phyloP scores from a whole-genome alignment of 495 filamentous ascomycete genomes.

The Hypoxylon cercidicola region DNA sequence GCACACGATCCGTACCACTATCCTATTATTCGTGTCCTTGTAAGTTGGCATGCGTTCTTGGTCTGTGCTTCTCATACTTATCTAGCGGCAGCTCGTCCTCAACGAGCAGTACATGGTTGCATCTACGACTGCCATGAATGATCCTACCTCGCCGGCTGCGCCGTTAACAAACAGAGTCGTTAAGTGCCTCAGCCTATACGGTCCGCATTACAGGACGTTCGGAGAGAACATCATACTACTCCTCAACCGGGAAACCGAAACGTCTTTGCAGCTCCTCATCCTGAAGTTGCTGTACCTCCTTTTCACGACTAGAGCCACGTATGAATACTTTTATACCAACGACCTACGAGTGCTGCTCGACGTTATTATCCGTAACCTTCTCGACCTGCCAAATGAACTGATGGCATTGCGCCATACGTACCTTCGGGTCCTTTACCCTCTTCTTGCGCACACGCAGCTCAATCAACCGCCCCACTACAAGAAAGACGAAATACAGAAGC shows the following conservation, averaged over 20 bases:
- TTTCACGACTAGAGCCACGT: constrained; percentile 88
- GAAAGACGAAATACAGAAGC: constrained; percentile 78
- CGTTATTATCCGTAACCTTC: constrained; percentile 93
- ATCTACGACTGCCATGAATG: constrained; percentile 65
- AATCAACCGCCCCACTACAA: constrained; percentile 89
- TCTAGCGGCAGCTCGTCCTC: constrained; percentile 76
- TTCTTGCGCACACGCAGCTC: constrained; percentile 91
- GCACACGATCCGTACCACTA: constrained; percentile 96
- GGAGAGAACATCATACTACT: constrained; percentile 97
- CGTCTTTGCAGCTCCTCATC: constrained; percentile 90
- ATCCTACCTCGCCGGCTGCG: constrained; percentile 56
- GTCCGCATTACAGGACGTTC: constrained; percentile 87
- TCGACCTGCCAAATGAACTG: constrained; percentile 88
- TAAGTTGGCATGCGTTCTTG: constrained; percentile 51
- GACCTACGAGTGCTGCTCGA: constrained; percentile 94
- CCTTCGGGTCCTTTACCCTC: constrained; percentile 90
- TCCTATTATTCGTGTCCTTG: constrained; percentile 90
- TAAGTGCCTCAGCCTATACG: constrained; percentile 83
- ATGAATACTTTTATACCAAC: constrained; percentile 99
- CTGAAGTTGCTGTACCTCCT: constrained; percentile 94
- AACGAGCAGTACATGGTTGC: constrained; percentile 99
- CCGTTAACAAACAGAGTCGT: constrained; percentile 92
- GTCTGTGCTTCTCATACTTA: constrained; percentile 3
- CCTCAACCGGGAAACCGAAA: constrained; percentile 94
- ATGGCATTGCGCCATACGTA: constrained; percentile 92